phyloP scores from a whole-genome alignment of 1,139 yeast genomes.

The Yamadazyma mexicana region DNA sequence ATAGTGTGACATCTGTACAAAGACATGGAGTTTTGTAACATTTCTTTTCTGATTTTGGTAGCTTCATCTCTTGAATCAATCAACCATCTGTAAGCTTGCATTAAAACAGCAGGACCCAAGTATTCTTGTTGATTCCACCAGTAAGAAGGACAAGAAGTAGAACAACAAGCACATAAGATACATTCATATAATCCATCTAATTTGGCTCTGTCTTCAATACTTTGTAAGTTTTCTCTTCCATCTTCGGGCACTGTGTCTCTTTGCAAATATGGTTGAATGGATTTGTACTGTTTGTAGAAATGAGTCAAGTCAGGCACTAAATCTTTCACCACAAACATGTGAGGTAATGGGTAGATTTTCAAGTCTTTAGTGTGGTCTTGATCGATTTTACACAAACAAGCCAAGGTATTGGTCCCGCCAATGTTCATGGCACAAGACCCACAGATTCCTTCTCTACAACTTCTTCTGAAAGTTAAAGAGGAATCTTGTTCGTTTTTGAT shows the following conservation, averaged over 20 bases:
- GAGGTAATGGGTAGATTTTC: slow-evolving; percentile 96
- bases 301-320: slow-evolving; percentile 97
- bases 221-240: slow-evolving; percentile 91
- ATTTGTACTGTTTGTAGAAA: slow-evolving; percentile 97
- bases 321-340: slow-evolving; percentile 96
- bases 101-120: slow-evolving; percentile 95
- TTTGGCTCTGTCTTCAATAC: slow-evolving; percentile 91
- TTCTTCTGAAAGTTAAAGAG: slow-evolving; percentile 93
- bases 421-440: slow-evolving; percentile 99
- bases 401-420: slow-evolving; percentile 95
- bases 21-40: slow-evolving; percentile 96
- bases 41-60: slow-evolving; percentile 72
- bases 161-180: slow-evolving; percentile 97
- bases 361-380: slow-evolving; percentile 69
- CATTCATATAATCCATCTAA: slow-evolving; percentile 97
- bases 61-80: slow-evolving; percentile 97
- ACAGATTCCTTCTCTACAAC: slow-evolving; percentile 99
- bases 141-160: slow-evolving; percentile 98
- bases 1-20: slow-evolving; percentile 98
- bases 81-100: slow-evolving; percentile 99
- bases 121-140: slow-evolving; percentile 99
- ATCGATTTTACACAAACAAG: slow-evolving; percentile 94
- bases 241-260: slow-evolving; percentile 79
- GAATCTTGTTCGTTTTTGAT: slow-evolving; percentile 96
- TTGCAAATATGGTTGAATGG: slow-evolving; percentile 95